Conservation (phyloP, 2,329 filamentous ascomycete genomes). For the Pyricularia sp. region DNA sequence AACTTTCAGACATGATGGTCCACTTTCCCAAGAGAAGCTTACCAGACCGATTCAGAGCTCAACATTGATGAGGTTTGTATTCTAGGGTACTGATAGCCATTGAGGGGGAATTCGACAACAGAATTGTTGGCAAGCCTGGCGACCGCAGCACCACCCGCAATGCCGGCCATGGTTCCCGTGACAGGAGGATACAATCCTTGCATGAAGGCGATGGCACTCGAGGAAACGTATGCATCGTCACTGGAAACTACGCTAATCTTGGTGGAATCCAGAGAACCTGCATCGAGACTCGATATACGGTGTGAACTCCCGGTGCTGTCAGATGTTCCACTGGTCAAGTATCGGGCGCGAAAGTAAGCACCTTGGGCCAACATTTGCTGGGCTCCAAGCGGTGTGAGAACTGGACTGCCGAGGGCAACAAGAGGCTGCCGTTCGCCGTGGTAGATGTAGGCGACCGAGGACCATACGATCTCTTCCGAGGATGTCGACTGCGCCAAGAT, state of each 20-base stretch:
- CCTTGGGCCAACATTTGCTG: constrained; percentile 39
- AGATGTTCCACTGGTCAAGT: constrained; percentile 21
- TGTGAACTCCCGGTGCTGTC: constrained; percentile 13
- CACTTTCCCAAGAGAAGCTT: constrained; percentile 11
- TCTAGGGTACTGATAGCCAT: constrained; percentile 70
- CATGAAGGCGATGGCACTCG: constrained; percentile 62
- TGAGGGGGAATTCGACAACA: constrained; percentile 49
- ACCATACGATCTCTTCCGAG: constrained; percentile 30
- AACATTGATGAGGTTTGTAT: constrained; percentile 38
- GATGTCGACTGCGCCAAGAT: not conserved
- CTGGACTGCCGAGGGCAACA: constrained; percentile 14
- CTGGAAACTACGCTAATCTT: constrained; percentile 30
- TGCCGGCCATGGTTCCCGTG: constrained; percentile 21
- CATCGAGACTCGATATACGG: constrained; percentile 28
- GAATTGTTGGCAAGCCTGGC: constrained; percentile 27
- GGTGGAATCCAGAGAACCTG: constrained; percentile 32
- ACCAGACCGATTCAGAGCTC: constrained; percentile 34
- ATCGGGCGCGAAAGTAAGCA: constrained; percentile 32
- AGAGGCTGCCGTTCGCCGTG: constrained; percentile 41
- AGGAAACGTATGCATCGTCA: constrained; percentile 38
- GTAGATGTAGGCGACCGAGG: constrained; percentile 32
- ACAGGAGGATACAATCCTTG: constrained; percentile 75
- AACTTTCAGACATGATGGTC: not conserved
- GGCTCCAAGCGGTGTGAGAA: constrained; percentile 39
- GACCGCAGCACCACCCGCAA: constrained; percentile 19